Evolutionary conservation across 225 moss, liverwort and hornwort species (phyloP).

Genomic region (Sphagnum tenellum): DNA sequence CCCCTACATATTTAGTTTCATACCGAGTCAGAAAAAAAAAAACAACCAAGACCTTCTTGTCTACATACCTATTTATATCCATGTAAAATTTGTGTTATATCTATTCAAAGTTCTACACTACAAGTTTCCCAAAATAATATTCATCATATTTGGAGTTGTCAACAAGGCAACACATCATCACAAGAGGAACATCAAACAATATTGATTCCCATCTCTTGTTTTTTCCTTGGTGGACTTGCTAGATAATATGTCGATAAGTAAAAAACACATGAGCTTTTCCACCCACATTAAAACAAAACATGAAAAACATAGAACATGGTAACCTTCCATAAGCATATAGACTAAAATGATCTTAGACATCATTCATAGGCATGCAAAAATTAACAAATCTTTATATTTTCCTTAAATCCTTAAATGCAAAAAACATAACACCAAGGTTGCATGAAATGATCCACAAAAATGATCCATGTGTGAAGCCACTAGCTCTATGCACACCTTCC

Average conservation of each 20-base stretch:
- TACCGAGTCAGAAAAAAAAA: neutral
- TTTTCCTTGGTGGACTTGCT: too few species aligned
- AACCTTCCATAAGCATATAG: too few species aligned
- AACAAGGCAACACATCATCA: neutral
- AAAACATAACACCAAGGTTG: slow-evolving; percentile 92
- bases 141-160: neutral
- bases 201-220: too few species aligned
- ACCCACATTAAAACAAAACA: too few species aligned
- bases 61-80: slow-evolving; percentile 78
- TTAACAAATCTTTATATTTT: too few species aligned
- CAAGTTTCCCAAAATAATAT: slow-evolving; percentile 64
- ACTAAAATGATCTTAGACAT: too few species aligned
- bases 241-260: too few species aligned
- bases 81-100: slow-evolving; percentile 79
- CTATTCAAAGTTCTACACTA: slow-evolving; percentile 72
- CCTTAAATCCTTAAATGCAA: slow-evolving; percentile 61
- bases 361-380: too few species aligned
- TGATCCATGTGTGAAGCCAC: slow-evolving; percentile 99
- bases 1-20: neutral
- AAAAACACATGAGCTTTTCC: too few species aligned
- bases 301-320: too few species aligned
- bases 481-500: slow-evolving; percentile 98
- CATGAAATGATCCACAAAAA: slow-evolving; percentile 36
- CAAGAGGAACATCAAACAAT: too few species aligned
- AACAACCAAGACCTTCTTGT: neutral